These are phyloP conservation scores for Lactarius indigo DNA, from an alignment of 768 basidiomycete species.

Conservation along the genomic window DNA sequence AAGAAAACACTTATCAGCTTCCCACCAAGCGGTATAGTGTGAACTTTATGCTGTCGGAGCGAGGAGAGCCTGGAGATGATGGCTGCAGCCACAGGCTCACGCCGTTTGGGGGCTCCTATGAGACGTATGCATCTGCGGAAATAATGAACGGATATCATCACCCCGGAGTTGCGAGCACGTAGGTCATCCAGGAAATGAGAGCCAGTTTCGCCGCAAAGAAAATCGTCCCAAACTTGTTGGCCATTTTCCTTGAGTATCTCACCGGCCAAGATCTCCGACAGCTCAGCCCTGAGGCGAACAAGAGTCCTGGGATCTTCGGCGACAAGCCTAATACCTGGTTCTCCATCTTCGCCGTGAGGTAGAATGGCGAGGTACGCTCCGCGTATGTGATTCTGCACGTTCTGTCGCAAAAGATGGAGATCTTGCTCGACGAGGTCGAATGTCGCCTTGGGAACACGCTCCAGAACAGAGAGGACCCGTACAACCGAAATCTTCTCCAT, in stretches of 20 bases:
- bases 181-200: conserved; percentile 43
- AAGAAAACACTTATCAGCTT: conserved; percentile 45
- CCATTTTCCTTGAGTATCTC: conserved; percentile 52
- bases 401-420: conserved; percentile 42
- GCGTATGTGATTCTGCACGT: conserved; percentile 33
- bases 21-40: conserved; percentile 46
- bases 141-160: conserved; percentile 44
- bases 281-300: conserved; percentile 52
- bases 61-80: conserved; percentile 48
- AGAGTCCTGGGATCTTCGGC: conserved; percentile 50
- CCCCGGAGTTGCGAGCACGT: conserved; percentile 35
- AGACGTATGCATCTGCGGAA: conserved; percentile 47
- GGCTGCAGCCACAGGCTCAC: conserved; percentile 39
- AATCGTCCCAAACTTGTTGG: conserved; percentile 61
- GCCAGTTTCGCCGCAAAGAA: conserved; percentile 47
- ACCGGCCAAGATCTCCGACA: conserved; percentile 61
- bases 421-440: conserved; percentile 44
- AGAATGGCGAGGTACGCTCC: conserved; percentile 33
- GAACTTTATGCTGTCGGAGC: conserved; percentile 42
- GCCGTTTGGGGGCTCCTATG: conserved; percentile 46
- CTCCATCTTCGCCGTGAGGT: conserved; percentile 17
- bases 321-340: conserved; percentile 43
- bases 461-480: conserved; percentile 52
- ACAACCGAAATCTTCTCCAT: conserved; percentile 46
- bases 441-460: conserved; percentile 37